These are phyloP conservation scores for Sporothrix curviconia DNA, from an alignment of 2,329 filamentous ascomycete genomes.

Conservation along the genomic window DNA sequence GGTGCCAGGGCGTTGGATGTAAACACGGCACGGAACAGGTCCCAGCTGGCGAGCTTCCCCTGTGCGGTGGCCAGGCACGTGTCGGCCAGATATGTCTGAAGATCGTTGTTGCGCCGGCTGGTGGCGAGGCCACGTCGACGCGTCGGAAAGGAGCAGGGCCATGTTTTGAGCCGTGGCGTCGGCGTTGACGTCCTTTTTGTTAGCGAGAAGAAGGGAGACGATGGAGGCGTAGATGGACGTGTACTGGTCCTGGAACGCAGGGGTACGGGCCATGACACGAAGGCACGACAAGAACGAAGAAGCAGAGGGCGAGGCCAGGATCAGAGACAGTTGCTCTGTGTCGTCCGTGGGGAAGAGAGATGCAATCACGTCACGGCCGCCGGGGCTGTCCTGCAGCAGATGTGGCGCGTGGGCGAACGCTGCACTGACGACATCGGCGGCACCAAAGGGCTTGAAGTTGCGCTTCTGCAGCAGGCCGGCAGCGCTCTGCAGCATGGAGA, in stretches of 20 bases:
- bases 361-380: conserved; percentile 31
- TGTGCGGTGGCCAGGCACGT: conserved; percentile 35
- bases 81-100: conserved; percentile 44
- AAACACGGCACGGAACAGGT: conserved; percentile 44
- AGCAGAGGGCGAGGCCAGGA: conserved; percentile 64
- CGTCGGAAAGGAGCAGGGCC: conserved; percentile 41
- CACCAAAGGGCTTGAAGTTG: conserved; percentile 53
- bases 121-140: conserved; percentile 25
- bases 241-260: conserved; percentile 33
- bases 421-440: conserved; percentile 40
- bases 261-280: conserved; percentile 44
- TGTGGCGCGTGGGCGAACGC: conserved; percentile 35
- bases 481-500: conserved; percentile 26
- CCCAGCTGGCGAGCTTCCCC: conserved; percentile 32
- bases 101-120: conserved; percentile 33
- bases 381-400: conserved; percentile 31
- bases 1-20: conserved; percentile 35
- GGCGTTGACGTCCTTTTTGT: conserved; percentile 18
- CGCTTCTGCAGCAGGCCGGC: conserved; percentile 40
- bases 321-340: conserved; percentile 45
- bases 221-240: conserved; percentile 26
- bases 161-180: conserved; percentile 31
- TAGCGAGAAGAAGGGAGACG: conserved; percentile 34
- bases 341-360: conserved; percentile 45
- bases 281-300: conserved; percentile 60